Evolutionary conservation across 1,139 yeast genomes (phyloP), one percentile per base, ranked within the genome.

Genomic region (Debaryomycetaceae sp.): DNA sequence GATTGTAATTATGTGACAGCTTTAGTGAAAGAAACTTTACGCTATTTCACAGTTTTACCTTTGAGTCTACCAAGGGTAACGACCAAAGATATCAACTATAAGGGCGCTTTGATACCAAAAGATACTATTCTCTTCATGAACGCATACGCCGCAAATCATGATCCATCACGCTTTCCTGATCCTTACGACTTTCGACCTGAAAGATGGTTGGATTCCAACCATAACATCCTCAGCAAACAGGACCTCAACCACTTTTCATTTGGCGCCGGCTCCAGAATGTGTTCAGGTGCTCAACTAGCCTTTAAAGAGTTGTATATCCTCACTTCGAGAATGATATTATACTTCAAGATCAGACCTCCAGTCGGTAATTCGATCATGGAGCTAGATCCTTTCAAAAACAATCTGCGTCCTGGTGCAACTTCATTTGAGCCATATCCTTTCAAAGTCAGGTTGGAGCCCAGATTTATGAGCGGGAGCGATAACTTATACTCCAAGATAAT

Each of bases 111-210:
- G 0, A 78, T 85, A 8, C 91, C 91, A 0, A 52, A 62, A 6
- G 77, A 78, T 1, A 80, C 90, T 0, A 69, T 74, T 0, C 54
- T 85, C 40, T 66, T 83, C 38, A 78, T 86, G 85, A 86, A 86
- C 55, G 76, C 87, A 1, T 83, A 74, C 65, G 82, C 85, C 1
- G 91, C 85, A 1, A 85, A 86, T 56, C 87, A 85, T 59, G 93
- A 86, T 55, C 60, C 65, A 0, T 45, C 46, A 2, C 60, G 60
- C 9, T 85, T 76, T 50, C 48, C 57, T n/a, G 57, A 75, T 27
- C 87, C 93, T 0, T 62, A 63, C 55, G 54, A 53, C 30, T 86
- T 85, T 57, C 52, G 62, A 6, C 93, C 93, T 0, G 76, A 71
- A 34, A 60, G 95, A 42, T 86, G 81, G 77, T 58, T 85, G 24